Conservation (phyloP, 306 rosid species). For the Amphicarpaea edgeworthii region DNA sequence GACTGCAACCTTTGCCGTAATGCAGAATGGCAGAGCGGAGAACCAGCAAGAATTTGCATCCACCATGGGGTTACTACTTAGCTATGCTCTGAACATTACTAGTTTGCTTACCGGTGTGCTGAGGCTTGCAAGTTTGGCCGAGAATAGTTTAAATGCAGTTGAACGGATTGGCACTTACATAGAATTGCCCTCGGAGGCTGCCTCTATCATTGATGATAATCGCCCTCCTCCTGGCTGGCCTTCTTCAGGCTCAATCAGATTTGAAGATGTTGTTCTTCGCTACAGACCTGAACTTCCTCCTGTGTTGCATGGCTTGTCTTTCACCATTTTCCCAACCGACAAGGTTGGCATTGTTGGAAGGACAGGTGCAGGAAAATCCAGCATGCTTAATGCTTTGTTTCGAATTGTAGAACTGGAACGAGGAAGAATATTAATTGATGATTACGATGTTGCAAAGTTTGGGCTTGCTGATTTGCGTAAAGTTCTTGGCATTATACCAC, state of each 20-base stretch:
- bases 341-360: slow-evolving; percentile 95
- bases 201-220: slow-evolving; percentile 67
- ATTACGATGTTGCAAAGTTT: slow-evolving; percentile 72
- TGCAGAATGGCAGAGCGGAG: slow-evolving; percentile 81
- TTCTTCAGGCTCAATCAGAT: slow-evolving; percentile 70
- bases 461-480: slow-evolving; percentile 87
- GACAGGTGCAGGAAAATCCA: slow-evolving; percentile 97
- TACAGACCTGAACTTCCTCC: slow-evolving; percentile 96
- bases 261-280: slow-evolving; percentile 85
- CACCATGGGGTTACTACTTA: slow-evolving; percentile 88
- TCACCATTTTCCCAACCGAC: slow-evolving; percentile 71
- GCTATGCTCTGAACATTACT: slow-evolving; percentile 91
- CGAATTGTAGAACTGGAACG: slow-evolving; percentile 87
- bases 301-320: slow-evolving; percentile 80
- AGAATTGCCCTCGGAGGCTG: slow-evolving; percentile 92
- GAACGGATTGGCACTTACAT: slow-evolving; percentile 86
- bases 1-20: slow-evolving; percentile 88
- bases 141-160: slow-evolving; percentile 87
- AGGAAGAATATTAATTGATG: slow-evolving; percentile 85
- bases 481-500: slow-evolving; percentile 91
- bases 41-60: slow-evolving; percentile 80
- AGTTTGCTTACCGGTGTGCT: slow-evolving; percentile 80
- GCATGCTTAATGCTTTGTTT: slow-evolving; percentile 90
- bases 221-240: slow-evolving; percentile 97
- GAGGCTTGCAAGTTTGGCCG: slow-evolving; percentile 92